Conservation (phyloP, 2,329 filamentous ascomycete genomes). For the Stenocarpella maydis region DNA sequence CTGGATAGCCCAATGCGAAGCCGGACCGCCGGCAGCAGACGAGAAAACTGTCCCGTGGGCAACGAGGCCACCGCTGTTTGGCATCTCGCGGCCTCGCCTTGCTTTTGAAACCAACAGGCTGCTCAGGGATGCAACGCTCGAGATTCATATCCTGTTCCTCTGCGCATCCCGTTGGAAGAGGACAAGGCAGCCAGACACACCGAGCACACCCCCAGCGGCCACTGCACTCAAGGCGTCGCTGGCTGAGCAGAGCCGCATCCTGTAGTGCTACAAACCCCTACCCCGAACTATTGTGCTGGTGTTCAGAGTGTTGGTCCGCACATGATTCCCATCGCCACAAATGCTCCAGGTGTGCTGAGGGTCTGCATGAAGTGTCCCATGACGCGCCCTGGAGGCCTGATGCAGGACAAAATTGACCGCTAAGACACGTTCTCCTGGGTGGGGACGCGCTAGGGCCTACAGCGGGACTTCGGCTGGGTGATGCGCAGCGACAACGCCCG, state of each 20-base stretch:
- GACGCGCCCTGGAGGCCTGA: no score
- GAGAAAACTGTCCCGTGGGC: conserved; percentile 10
- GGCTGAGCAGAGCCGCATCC: conserved; percentile 26
- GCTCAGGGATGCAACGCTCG: background rate
- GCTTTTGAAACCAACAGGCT: conserved; percentile 5
- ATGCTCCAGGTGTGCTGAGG: background rate
- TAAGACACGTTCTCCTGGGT: background rate
- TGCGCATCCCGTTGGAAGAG: background rate
- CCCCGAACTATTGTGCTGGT: conserved; percentile 15
- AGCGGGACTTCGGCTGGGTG: conserved; percentile 14
- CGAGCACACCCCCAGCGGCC: background rate
- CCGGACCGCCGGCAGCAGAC: background rate
- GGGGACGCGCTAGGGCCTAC: conserved; percentile 4
- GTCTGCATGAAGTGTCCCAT: conserved; percentile 10
- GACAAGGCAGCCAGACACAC: background rate
- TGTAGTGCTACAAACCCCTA: no score
- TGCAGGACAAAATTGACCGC: no score
- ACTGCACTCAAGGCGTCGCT: background rate
- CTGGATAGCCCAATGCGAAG: background rate
- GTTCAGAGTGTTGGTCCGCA: background rate
- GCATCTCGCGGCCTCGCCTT: conserved; percentile 13
- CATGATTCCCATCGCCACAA: background rate
- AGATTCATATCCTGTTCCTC: background rate
- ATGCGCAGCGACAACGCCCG: conserved; percentile 14
- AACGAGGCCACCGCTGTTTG: background rate